phyloP scores from a whole-genome alignment of 2,329 filamentous ascomycete species.

The Fusarium subtropicale region DNA sequence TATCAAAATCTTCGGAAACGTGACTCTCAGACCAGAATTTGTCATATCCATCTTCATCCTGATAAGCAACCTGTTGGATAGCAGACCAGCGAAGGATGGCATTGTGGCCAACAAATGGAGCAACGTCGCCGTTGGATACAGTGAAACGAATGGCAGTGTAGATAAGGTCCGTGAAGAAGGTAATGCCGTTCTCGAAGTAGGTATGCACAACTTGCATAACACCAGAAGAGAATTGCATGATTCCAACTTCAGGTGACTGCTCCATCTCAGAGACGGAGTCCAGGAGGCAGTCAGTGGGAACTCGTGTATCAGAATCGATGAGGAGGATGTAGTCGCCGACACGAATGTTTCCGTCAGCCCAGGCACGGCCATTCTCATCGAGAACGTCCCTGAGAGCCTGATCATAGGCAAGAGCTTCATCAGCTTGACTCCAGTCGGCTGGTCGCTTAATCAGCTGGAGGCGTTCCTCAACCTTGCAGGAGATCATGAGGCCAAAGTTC shows the following conservation, averaged over 20 bases:
- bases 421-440: slow-evolving; percentile 73
- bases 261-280: slow-evolving; percentile 87
- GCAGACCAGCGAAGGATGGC: slow-evolving; percentile 81
- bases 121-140: slow-evolving; percentile 81
- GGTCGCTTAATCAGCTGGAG: slow-evolving; percentile 67
- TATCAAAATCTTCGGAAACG: slow-evolving; percentile 85
- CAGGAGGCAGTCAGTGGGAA: slow-evolving; percentile 80
- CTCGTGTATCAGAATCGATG: slow-evolving; percentile 83
- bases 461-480: slow-evolving; percentile 77
- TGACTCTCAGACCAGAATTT: slow-evolving; percentile 87
- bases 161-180: slow-evolving; percentile 79
- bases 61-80: slow-evolving; percentile 78
- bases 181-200: slow-evolving; percentile 78
- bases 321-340: slow-evolving; percentile 83
- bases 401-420: slow-evolving; percentile 76
- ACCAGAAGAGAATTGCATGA: slow-evolving; percentile 81
- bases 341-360: slow-evolving; percentile 88
- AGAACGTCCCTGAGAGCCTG: slow-evolving; percentile 73
- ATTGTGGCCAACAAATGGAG: slow-evolving; percentile 85
- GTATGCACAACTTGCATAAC: slow-evolving; percentile 83
- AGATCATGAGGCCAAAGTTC: slow-evolving; percentile 77
- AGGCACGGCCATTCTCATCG: slow-evolving; percentile 75
- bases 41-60: slow-evolving; percentile 76
- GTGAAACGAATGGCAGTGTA: slow-evolving; percentile 82
- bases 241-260: slow-evolving; percentile 80